Evolutionary conservation across 495 filamentous ascomycete genomes (phyloP), one percentile per base, ranked within the genome.

Genomic region (Aspergillus indologenus): DNA sequence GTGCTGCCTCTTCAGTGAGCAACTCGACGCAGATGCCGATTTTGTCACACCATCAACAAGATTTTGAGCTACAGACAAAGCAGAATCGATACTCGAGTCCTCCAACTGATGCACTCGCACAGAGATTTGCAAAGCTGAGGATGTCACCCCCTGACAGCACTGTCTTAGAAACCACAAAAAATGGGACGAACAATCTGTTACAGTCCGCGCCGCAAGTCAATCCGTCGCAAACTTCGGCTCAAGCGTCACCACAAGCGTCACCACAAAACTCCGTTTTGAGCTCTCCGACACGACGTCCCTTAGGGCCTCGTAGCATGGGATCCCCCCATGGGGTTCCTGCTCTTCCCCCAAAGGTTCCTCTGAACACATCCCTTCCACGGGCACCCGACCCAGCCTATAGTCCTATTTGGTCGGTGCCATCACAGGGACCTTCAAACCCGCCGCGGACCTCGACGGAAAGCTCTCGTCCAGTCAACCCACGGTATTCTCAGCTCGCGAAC

Each of bases 351-450:
- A 84, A 86, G 50, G 65, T 85, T 9, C 81, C 82, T 17, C 64
- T 90, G 4, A 76, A 83, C 56, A 80, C 75, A 23, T 75, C 80
- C 4, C 78, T 97, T 64, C 92, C 92, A 21, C 85, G 87, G 68
- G 75, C 88, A 14, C 92, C 92, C 17, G 90, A 87, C 66, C 90
- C 91, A 14, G 86, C 93, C 11, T 97, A 97, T 63, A 93, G 87
- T 64, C 92, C 92, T 42, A 72, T 76, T 57, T 73, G 68, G 65
- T 73, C 75, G 0, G 71, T 72, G 61, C 79, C 75, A 18, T 70
- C 75, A 0, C 75, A 78, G 34, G 66, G 68, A 9, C 75, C 71
- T 18, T 68, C 73, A 1, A 79, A 83, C 56, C 82, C 82, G 0
- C 84, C 84, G 5, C 61, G 76, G 48, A 76, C 75, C 1, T 79